Evolutionary conservation across 2,329 filamentous ascomycete genomes (phyloP).

Genomic region (Aspergillus fructus): DNA sequence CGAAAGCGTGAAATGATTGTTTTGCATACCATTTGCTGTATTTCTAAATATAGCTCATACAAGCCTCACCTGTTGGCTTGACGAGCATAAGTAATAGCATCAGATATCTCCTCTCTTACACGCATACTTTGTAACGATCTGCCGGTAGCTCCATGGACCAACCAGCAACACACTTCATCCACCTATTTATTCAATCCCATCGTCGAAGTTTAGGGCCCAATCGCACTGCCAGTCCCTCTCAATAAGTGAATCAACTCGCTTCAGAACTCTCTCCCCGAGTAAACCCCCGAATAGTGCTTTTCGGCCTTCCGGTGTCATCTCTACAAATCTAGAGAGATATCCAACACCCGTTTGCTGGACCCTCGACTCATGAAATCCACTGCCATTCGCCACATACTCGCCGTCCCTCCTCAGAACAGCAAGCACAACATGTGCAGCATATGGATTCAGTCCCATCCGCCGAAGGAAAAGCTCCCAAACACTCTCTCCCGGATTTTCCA

Average conservation of each 20-base stretch:
- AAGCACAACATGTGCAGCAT: slow-evolving; percentile 67
- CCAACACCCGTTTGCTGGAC: not conserved
- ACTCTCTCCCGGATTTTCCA: slow-evolving; percentile 56
- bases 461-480: slow-evolving; percentile 68
- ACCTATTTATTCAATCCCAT: not conserved
- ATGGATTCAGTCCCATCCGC: slow-evolving; percentile 66
- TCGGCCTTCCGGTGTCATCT: slow-evolving; percentile 55
- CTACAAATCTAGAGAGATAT: slow-evolving; percentile 50
- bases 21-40: slow-evolving; percentile 36
- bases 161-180: not conserved
- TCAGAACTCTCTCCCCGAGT: slow-evolving; percentile 58
- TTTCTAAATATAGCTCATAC: slow-evolving; percentile 28
- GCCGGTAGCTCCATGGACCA: not conserved
- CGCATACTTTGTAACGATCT: not conserved
- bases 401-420: slow-evolving; percentile 21
- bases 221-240: slow-evolving; percentile 51
- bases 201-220: slow-evolving; percentile 23
- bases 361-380: not conserved
- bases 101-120: slow-evolving; percentile 33
- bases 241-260: slow-evolving; percentile 51
- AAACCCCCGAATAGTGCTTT: slow-evolving; percentile 50
- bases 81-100: slow-evolving; percentile 29
- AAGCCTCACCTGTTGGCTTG: slow-evolving; percentile 9
- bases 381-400: slow-evolving; percentile 9
- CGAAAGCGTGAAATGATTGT: slow-evolving; percentile 27